These are phyloP conservation scores for Phaffomyces thermotolerans DNA, from an alignment of 805 yeast species.

Conservation along the genomic window DNA sequence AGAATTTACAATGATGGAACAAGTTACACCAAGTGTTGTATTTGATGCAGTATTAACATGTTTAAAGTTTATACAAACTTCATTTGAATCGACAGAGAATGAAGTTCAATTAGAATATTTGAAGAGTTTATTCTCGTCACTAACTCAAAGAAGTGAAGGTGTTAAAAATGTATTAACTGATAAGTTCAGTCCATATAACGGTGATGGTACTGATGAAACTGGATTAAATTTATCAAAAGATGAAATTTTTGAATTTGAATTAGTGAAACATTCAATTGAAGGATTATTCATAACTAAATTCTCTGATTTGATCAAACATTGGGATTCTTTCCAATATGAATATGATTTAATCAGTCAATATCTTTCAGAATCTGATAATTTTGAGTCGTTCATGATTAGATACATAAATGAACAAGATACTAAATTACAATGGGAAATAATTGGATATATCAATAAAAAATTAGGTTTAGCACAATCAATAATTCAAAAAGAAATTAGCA, in stretches of 20 bases:
- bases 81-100: slow-evolving; percentile 11
- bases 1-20: slow-evolving; percentile 19
- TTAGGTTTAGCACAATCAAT: slow-evolving; percentile 18
- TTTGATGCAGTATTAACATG: slow-evolving; percentile 14
- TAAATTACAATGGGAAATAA: slow-evolving; percentile 13
- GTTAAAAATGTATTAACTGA: background rate
- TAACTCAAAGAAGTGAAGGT: background rate
- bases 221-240: slow-evolving; percentile 5
- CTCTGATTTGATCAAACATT: background rate
- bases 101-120: slow-evolving; percentile 6
- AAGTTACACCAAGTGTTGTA: slow-evolving; percentile 18
- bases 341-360: slow-evolving; percentile 1
- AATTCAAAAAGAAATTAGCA: slow-evolving; percentile 10
- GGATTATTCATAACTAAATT: slow-evolving; percentile 7
- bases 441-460: slow-evolving; percentile 6
- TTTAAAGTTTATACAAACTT: slow-evolving; percentile 8
- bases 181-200: slow-evolving; percentile 2
- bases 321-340: slow-evolving; percentile 6
- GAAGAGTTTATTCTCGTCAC: background rate
- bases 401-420: background rate
- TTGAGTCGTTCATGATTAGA: slow-evolving; percentile 5
- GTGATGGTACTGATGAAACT: slow-evolving; percentile 3
- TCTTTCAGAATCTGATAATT: slow-evolving; percentile 17
- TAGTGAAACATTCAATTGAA: slow-evolving; percentile 9
- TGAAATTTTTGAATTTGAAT: slow-evolving; percentile 12